Evolutionary conservation across 352 stramenopile genomes (phyloP).

Genomic region (Pythium angustatum): DNA sequence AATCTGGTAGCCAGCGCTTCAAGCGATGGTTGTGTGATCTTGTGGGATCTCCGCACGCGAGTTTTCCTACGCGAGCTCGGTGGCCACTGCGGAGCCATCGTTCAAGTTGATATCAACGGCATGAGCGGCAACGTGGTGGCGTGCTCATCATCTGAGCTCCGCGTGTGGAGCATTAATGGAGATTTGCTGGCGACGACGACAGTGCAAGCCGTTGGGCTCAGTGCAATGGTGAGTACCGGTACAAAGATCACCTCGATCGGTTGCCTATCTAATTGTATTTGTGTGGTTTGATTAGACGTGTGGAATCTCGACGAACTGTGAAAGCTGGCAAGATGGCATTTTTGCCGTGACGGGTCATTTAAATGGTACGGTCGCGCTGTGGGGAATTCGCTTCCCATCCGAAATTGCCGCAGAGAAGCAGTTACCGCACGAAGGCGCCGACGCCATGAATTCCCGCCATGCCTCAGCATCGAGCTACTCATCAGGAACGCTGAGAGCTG

Average conservation of each 20-base stretch:
- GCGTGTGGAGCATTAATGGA: conserved; percentile 80
- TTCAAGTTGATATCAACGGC: conserved; percentile 66
- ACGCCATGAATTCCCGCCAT: background rate
- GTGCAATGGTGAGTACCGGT: conserved; percentile 43
- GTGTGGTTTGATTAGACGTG: conserved; percentile 38
- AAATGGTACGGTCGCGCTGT: conserved; percentile 74
- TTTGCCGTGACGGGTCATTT: conserved; percentile 65
- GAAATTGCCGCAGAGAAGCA: conserved; percentile 43
- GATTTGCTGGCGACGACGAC: conserved; percentile 64
- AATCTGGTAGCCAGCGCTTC: conserved; percentile 71
- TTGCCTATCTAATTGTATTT: conserved; percentile 1
- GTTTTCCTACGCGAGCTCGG: conserved; percentile 60
- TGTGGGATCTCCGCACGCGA: conserved; percentile 72
- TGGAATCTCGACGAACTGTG: conserved; percentile 64
- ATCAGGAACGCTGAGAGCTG: conserved; percentile 1
- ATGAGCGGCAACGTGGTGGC: conserved; percentile 68
- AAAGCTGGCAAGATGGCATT: conserved; percentile 71
- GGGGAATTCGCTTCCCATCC: conserved; percentile 60
- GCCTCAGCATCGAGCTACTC: conserved; percentile 4
- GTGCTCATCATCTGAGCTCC: conserved; percentile 47
- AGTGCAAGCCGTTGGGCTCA: conserved; percentile 43
- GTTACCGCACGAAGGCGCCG: background rate
- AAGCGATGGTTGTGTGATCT: conserved; percentile 50
- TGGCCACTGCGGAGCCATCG: conserved; percentile 49
- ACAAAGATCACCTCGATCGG: background rate